phyloP scores from a whole-genome alignment of 345 rosid species.

The Murraya koenigii region DNA sequence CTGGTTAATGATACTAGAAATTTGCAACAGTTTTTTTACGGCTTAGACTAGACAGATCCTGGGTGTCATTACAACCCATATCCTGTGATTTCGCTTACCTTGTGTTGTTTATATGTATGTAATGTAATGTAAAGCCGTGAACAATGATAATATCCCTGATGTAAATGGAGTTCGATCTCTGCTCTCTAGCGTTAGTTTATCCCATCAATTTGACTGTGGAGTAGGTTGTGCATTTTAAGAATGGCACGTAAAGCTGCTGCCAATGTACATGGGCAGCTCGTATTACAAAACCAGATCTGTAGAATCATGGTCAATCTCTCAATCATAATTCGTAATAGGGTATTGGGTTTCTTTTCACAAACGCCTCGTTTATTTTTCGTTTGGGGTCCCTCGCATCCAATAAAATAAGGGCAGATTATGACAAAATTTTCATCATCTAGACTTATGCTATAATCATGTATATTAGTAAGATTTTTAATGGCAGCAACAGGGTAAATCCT shows the following conservation, averaged over 20 bases:
- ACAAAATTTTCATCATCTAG: no score
- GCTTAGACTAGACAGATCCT: neutral
- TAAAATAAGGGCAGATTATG: neutral
- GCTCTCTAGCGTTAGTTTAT: no score
- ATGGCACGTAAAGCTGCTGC: neutral
- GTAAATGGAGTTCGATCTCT: no score
- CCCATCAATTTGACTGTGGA: neutral
- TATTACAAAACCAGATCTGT: neutral
- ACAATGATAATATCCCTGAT: no score
- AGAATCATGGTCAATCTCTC: conserved; percentile 4
- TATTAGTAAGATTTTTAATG: no score
- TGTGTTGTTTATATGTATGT: no score
- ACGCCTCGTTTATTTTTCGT: conserved; percentile 18
- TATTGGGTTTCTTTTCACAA: conserved; percentile 40
- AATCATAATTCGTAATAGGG: conserved; percentile 15
- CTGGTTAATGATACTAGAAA: neutral
- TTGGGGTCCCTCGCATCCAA: conserved; percentile 7
- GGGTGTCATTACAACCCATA: neutral
- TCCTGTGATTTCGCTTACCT: neutral
- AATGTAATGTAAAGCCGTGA: no score
- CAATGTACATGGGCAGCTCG: conserved; percentile 1
- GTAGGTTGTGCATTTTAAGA: neutral
- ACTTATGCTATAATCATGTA: no score
- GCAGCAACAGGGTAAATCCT: no score
- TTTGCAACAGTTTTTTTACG: neutral